Conservation (phyloP, 1,284 basidiomycete species). For the Papiliotrema laurentii region DNA sequence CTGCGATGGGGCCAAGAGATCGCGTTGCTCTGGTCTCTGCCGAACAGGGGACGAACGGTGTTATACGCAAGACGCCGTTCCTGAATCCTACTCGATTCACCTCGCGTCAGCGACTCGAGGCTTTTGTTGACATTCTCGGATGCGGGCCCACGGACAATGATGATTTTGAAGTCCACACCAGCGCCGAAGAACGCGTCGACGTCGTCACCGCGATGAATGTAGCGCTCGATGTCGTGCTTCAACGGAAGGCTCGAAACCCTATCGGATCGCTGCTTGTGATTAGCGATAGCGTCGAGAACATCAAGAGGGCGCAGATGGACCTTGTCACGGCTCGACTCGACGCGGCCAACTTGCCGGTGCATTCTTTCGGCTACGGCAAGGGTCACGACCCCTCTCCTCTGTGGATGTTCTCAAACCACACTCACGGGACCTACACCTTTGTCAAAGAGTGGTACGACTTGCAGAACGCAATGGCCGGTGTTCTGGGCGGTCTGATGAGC, state of each 20-base stretch:
- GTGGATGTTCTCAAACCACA: conserved; percentile 98
- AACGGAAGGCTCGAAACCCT: conserved; percentile 85
- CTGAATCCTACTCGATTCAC: conserved; percentile 64
- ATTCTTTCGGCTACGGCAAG: conserved; percentile 93
- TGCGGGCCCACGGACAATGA: conserved; percentile 43
- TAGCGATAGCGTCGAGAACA: conserved; percentile 83
- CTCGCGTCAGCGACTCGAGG: conserved; percentile 64
- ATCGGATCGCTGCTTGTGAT: conserved; percentile 86
- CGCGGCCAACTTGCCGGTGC: conserved; percentile 84
- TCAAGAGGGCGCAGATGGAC: conserved; percentile 97
- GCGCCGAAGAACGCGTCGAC: conserved; percentile 84
- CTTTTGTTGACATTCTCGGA: conserved; percentile 69
- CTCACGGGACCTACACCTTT: conserved; percentile 93
- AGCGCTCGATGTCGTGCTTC: conserved; percentile 85
- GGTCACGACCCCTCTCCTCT: conserved; percentile 96
- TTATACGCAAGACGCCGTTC: conserved; percentile 83
- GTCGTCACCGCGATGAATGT: conserved; percentile 95
- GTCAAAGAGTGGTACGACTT: conserved; percentile 95
- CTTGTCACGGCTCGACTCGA: conserved; percentile 92
- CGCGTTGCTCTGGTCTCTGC: conserved; percentile 82
- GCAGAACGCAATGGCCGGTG: conserved; percentile 80
- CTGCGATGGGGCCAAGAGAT: conserved; percentile 68
- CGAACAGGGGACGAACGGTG: conserved; percentile 68
- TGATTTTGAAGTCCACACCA: conserved; percentile 65
- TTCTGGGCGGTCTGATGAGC: conserved; percentile 89